Base-by-base conservation (phyloP, 495 filamentous ascomycete genomes). In the Choiromyces venosus region DNA sequence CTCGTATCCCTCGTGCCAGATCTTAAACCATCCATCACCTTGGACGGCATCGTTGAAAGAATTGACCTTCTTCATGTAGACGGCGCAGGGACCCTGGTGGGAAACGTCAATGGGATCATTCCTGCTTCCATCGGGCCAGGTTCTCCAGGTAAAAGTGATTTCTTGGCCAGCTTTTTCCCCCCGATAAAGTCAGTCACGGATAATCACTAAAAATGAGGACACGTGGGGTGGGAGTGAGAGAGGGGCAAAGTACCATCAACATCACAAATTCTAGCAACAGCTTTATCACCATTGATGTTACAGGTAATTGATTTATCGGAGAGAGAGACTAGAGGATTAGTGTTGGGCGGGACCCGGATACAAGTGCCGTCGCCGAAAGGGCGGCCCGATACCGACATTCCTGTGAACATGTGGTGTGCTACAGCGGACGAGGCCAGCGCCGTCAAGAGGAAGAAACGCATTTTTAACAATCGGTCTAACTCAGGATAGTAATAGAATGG, bases 1-100 rank as follows among this genome's bases (percentile, higher is more conserved):
- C 77, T 89, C 86, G 78, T 90, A 91, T 66, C 89, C 90, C 40
- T 88, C 86, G 65, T 90, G 84, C 83, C 83, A 91, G 81, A 94
- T 88, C 84, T 93, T 93, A 85, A 94, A 91, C 92, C 92, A 94
- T 33, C 92, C 91, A 71, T 82, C 82, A 6, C 91, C 91, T 37
- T 84, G 80, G 38, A 85, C 86, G 9, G 75, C 52, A 66, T 83
- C 70, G 35, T 5, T n/a, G 29, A 77, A 73, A 18, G 65, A 64
- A 67, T 44, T 40, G 21, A 80, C 68, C 36, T 77, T 84, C 83
- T 93, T 93, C 82, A 92, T 85, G 81, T 93, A 93, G 36, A 93
- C 86, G 16, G 90, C 86, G 73, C 89, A 91, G 64, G 91, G 89
- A 1, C 88, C 92, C 79, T 90, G 87, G 81, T 93, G 91, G 56